Conservation (phyloP, 2,329 filamentous ascomycete species). For the Chaetomium globosum region DNA sequence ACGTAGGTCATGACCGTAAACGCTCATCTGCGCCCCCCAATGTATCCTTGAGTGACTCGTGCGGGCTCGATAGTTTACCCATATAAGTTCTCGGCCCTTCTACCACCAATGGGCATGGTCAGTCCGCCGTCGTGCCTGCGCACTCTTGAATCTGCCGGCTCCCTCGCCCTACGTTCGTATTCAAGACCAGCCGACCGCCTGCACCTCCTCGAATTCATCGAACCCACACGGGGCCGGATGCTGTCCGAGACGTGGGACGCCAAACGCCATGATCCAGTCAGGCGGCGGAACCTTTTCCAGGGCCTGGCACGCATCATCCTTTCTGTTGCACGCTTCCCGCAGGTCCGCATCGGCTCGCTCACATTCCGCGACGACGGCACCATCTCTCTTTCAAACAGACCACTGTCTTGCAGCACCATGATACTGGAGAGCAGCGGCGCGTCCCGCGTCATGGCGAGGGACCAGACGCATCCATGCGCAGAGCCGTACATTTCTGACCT, state of each 20-base stretch:
- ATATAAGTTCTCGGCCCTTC: no score
- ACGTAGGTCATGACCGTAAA: no score
- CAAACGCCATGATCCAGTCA: constrained; percentile 30
- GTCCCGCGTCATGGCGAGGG: constrained; percentile 38
- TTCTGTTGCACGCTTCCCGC: constrained; percentile 38
- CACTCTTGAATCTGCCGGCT: no score
- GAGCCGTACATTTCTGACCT: constrained; percentile 40
- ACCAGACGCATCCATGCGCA: constrained; percentile 40
- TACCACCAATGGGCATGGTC: no score
- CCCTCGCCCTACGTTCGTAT: not conserved
- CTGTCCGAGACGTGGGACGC: constrained; percentile 39
- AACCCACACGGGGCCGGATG: constrained; percentile 35
- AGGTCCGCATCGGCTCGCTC: constrained; percentile 37
- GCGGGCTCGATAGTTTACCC: no score
- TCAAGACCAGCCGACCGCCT: no score
- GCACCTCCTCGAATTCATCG: constrained; percentile 39
- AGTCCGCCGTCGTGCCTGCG: no score
- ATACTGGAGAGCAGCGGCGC: constrained; percentile 44
- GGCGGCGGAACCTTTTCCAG: constrained; percentile 40
- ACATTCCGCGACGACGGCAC: constrained; percentile 40
- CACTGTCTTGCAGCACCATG: constrained; percentile 41
- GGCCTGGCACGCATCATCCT: constrained; percentile 40
- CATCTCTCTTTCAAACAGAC: constrained; percentile 41
- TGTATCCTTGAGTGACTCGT: no score
- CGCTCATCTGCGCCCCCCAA: no score